These are phyloP conservation scores for Cladobotryum protrusum DNA, from an alignment of 2,329 filamentous ascomycete species.

Conservation along the genomic window DNA sequence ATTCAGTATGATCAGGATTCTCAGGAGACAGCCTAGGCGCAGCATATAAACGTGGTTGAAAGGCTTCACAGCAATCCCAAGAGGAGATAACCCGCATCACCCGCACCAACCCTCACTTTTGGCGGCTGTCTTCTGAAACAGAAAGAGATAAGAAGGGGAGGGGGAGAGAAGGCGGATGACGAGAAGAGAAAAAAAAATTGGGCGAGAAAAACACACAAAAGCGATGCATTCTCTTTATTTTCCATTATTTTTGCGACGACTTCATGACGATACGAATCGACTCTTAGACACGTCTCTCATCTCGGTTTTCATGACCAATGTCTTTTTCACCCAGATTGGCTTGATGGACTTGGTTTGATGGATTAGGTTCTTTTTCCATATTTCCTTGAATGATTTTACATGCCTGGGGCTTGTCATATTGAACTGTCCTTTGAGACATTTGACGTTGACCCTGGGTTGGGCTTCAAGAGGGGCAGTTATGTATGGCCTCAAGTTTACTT, in stretches of 20 bases:
- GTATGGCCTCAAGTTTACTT: no score
- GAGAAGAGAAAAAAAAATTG: slow-evolving; percentile 2
- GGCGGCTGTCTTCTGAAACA: slow-evolving; percentile 6
- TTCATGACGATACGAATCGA: slow-evolving; percentile 22
- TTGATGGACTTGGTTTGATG: not conserved
- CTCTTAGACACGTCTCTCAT: slow-evolving; percentile 10
- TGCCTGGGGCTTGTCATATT: not conserved
- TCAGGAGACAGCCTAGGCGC: slow-evolving; percentile 9
- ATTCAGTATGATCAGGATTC: slow-evolving; percentile 4
- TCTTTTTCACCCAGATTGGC: not conserved
- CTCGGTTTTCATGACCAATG: not conserved
- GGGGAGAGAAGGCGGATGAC: slow-evolving; percentile 5
- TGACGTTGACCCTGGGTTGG: not conserved
- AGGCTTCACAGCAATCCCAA: slow-evolving; percentile 31
- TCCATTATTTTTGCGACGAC: slow-evolving; percentile 18
- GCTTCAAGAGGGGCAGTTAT: not conserved
- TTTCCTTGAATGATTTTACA: not conserved
- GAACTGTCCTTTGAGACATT: not conserved
- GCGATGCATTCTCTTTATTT: slow-evolving; percentile 11
- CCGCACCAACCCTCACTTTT: slow-evolving; percentile 8
- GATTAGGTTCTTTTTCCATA: not conserved
- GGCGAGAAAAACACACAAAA: slow-evolving; percentile 5
- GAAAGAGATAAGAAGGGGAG: slow-evolving; percentile 12
- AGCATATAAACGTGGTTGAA: slow-evolving; percentile 30
- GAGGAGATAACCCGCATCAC: slow-evolving; percentile 24